Evolutionary conservation across 2,329 filamentous ascomycete species (phyloP), one percentile per base, ranked within the genome.

Genomic region (Didymella pomorum): DNA sequence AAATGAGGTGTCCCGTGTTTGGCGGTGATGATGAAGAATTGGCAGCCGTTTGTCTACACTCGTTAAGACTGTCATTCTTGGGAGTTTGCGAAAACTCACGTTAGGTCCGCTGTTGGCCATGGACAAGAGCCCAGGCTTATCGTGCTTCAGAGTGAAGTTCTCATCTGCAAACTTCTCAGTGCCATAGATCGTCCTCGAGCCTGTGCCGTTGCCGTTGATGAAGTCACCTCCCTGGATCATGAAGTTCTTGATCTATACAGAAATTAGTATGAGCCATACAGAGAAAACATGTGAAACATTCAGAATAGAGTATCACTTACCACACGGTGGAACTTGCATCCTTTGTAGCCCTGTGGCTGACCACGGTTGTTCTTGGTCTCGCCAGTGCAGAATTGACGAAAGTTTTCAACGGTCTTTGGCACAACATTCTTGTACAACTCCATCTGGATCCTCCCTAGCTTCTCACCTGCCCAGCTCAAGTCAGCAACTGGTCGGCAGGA

Each of bases 181-280:
- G 56, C 93, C 92, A 81, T 96, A 98, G 76, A 98, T 97, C 67
- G 86, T 91, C 11, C 89, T 89, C 45, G 89, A 93, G 9, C 95
- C 95, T 0, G 92, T 96, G 50, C 95, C 95, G 77, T 98, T 91
- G 51, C 93, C 92, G 71, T 97, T 93, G 42, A 97, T 82, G 77
- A 98, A 98, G 78, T 99, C 95, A 52, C 95, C 95, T 44, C 94
- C 94, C 78, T 99, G 95, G 71, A 95, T 91, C 94, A 98, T 98
- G 81, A 98, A 97, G 71, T 91, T 90, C 79, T 91, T 91, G 76
- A 97, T 97, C 92, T 96, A 57, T 9, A 2, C 8, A 6, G 18
- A 10, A 4, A 29, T 72, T 20, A 71, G 65, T 39, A 25, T 31
- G 37, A 41, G 20, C 12, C 21, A 42, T 16, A 16, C 9, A 2